Evolutionary conservation across 768 basidiomycete genomes (phyloP).

Genomic region (Glaciozyma antarctica): DNA sequence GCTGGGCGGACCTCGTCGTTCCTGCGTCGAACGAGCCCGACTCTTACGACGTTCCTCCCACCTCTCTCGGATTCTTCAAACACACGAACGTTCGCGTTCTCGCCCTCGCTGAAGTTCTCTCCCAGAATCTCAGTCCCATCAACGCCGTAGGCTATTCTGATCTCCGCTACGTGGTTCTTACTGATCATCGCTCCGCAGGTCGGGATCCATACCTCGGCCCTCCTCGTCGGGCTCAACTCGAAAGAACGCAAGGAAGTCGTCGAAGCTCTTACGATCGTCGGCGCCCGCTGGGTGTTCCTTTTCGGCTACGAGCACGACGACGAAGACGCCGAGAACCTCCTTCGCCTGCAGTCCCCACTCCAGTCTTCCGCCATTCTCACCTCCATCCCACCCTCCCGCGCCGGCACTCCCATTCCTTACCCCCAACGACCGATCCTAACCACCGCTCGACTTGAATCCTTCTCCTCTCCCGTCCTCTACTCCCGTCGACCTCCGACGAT

Average conservation of each 20-base stretch:
- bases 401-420: slow-evolving; percentile 18
- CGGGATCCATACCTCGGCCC: slow-evolving; percentile 23
- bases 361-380: neutral
- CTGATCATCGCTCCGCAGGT: no score
- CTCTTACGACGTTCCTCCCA: slow-evolving; percentile 24
- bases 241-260: slow-evolving; percentile 16
- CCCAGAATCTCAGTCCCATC: slow-evolving; percentile 30
- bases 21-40: slow-evolving; percentile 12
- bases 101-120: slow-evolving; percentile 29
- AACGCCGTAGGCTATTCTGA: slow-evolving; percentile 17
- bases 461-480: slow-evolving; percentile 17
- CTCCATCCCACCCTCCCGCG: neutral
- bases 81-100: slow-evolving; percentile 31
- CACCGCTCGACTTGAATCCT: slow-evolving; percentile 12
- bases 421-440: slow-evolving; percentile 17
- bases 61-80: slow-evolving; percentile 10
- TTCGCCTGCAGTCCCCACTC: neutral
- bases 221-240: slow-evolving; percentile 15
- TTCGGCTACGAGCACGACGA: slow-evolving; percentile 22
- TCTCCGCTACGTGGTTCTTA: no score
- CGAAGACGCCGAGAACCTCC: neutral
- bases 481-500: slow-evolving; percentile 21
- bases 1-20: slow-evolving; percentile 21
- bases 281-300: slow-evolving; percentile 25
- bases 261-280: slow-evolving; percentile 25